A percentile compares a stretch with the other conserved stretches of the same genome.
These are phyloP conservation scores for Dichotomopilus funicola DNA, from an alignment of 2,329 filamentous ascomycete species.

Conservation along the genomic window DNA sequence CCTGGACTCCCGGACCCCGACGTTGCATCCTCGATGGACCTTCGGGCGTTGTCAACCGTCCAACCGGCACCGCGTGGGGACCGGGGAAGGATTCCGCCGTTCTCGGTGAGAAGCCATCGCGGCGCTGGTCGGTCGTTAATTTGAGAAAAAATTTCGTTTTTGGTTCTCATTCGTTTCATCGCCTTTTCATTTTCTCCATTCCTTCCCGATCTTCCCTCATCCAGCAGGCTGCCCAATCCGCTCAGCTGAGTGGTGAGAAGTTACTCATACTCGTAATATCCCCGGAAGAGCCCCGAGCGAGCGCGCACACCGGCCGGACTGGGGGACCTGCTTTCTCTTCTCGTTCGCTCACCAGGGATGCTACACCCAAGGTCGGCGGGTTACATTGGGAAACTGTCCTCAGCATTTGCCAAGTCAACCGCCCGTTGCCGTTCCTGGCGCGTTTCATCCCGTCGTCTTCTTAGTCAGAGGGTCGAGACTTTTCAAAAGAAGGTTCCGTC, in stretches of 20 bases:
- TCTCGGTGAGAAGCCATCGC: slow-evolving; percentile 1
- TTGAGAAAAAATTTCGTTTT: slow-evolving; percentile 4
- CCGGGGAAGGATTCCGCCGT: slow-evolving; percentile 20
- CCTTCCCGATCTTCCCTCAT: not conserved
- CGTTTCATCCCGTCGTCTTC: not conserved
- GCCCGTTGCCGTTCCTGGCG: not conserved
- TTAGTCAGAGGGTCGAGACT: too few species aligned
- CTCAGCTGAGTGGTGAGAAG: too few species aligned
- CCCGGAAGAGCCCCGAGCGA: too few species aligned
- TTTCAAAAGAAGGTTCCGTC: too few species aligned
- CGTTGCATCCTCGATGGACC: slow-evolving; percentile 2
- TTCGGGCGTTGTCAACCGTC: slow-evolving; percentile 10
- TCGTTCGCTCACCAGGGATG: too few species aligned
- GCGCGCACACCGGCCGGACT: too few species aligned
- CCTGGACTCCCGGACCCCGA: not conserved
- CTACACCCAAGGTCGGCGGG: not conserved
- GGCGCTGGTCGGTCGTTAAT: too few species aligned
- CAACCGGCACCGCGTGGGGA: slow-evolving; percentile 16
- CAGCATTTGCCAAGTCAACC: not conserved
- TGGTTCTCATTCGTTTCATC: not conserved
- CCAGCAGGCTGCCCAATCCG: not conserved
- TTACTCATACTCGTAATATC: too few species aligned
- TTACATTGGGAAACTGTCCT: not conserved
- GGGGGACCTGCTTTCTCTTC: too few species aligned
- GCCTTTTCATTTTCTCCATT: not conserved